A percentile compares a stretch with the other conserved stretches of the same genome.
These are phyloP conservation scores for Trichoderma atroviride DNA, from an alignment of 2,329 filamentous ascomycete species.

Conservation along the genomic window DNA sequence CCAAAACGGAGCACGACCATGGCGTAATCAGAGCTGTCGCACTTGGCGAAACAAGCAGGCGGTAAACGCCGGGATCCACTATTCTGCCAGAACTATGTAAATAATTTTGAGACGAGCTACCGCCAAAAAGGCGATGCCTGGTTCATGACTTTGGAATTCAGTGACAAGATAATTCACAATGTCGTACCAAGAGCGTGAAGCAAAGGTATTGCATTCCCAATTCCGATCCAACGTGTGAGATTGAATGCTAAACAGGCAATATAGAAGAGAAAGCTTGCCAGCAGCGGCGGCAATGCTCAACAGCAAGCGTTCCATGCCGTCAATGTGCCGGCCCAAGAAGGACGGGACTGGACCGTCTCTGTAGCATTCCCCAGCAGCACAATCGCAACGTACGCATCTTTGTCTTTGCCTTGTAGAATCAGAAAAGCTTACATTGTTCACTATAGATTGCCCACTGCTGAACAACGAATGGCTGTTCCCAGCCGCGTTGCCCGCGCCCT, in stretches of 20 bases:
- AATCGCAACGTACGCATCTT: conserved; percentile 64
- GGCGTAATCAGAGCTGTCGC: conserved; percentile 12
- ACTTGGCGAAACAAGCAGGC: conserved; percentile 29
- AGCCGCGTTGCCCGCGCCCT: conserved; percentile 79
- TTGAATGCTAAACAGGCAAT: conserved; percentile 6
- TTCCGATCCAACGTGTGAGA: neutral
- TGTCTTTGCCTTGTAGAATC: neutral
- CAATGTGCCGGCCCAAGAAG: conserved; percentile 64
- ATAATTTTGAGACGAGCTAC: conserved; percentile 26
- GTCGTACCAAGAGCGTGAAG: conserved; percentile 40
- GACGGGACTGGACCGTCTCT: conserved; percentile 72
- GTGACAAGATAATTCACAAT: conserved; percentile 31
- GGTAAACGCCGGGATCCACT: conserved; percentile 9
- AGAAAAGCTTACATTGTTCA: neutral
- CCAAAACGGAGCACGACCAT: conserved; percentile 11
- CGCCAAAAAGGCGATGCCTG: neutral
- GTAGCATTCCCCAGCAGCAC: conserved; percentile 79
- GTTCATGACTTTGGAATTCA: neutral
- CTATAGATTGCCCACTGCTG: conserved; percentile 68
- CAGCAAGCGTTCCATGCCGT: conserved; percentile 60
- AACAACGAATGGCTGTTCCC: conserved; percentile 73
- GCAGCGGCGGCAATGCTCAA: conserved; percentile 41
- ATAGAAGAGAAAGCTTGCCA: conserved; percentile 56
- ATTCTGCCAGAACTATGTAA: conserved; percentile 38
- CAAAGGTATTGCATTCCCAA: conserved; percentile 34